Evolutionary conservation across 371 early-diverging fungal species (phyloP).

Genomic region (Mortierella sp.): DNA sequence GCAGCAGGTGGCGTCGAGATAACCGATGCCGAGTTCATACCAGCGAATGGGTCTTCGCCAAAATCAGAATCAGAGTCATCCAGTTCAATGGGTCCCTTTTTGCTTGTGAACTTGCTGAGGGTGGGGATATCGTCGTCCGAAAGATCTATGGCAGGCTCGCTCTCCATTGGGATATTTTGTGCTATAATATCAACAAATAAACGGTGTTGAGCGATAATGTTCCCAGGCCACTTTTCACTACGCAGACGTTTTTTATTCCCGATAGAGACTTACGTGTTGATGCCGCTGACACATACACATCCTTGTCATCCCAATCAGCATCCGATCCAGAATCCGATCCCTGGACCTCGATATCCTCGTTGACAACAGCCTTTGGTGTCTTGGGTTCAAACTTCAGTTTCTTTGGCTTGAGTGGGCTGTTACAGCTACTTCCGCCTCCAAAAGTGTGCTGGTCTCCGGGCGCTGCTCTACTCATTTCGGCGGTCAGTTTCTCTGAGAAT

Average conservation of each 20-base stretch:
- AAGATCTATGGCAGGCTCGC: background rate
- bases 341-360: background rate
- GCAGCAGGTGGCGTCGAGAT: background rate
- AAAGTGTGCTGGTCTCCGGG: background rate
- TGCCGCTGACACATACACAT: background rate
- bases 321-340: conserved; percentile 49
- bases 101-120: conserved; percentile 15
- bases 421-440: background rate
- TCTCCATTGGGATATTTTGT: background rate
- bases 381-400: background rate
- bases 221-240: background rate
- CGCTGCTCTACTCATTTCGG: conserved; percentile 20
- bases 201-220: background rate
- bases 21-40: background rate
- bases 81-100: conserved; percentile 15
- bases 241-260: background rate
- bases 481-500: conserved; percentile 33
- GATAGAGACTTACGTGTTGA: conserved; percentile 5
- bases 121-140: conserved; percentile 44
- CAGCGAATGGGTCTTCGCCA: conserved; percentile 30
- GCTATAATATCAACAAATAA: background rate
- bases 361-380: background rate
- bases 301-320: conserved; percentile 44
- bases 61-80: conserved; percentile 44
- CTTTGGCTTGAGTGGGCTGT: background rate